A percentile compares a stretch with the other conserved stretches of the same genome.
Conservation (phyloP, 2,329 filamentous ascomycete species). For the Fusarium dimerum region DNA sequence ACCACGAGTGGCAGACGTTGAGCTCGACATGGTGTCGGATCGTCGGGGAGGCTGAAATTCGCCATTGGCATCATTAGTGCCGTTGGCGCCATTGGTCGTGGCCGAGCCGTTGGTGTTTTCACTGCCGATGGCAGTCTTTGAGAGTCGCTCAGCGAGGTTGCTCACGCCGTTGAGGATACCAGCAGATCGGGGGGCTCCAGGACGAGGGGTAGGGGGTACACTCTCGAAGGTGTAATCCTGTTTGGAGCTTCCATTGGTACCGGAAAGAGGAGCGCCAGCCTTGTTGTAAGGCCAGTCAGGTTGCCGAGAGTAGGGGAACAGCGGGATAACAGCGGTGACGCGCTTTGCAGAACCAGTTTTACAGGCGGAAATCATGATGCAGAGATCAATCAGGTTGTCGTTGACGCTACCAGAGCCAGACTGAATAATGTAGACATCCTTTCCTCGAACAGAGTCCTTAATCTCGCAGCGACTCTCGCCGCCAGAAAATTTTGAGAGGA, state of each 20-base stretch:
- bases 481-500: slow-evolving; percentile 89
- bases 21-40: slow-evolving; percentile 38
- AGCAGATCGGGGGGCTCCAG: slow-evolving; percentile 66
- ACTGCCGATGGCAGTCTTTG: slow-evolving; percentile 62
- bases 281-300: slow-evolving; percentile 98
- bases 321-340: slow-evolving; percentile 89
- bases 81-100: slow-evolving; percentile 26
- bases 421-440: slow-evolving; percentile 99
- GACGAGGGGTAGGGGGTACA: slow-evolving; percentile 81
- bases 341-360: slow-evolving; percentile 89
- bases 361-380: slow-evolving; percentile 98
- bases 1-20: slow-evolving; percentile 36
- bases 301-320: slow-evolving; percentile 96
- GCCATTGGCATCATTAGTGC: slow-evolving; percentile 24
- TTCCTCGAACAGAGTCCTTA: slow-evolving; percentile 91
- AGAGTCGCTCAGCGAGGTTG: slow-evolving; percentile 69
- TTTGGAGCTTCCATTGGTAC: slow-evolving; percentile 49
- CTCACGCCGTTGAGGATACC: slow-evolving; percentile 69
- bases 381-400: slow-evolving; percentile 92
- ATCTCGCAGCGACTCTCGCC: slow-evolving; percentile 96
- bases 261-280: slow-evolving; percentile 81
- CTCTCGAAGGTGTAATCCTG: slow-evolving; percentile 87
- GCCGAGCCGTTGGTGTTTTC: slow-evolving; percentile 22
- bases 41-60: slow-evolving; percentile 36
- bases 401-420: slow-evolving; percentile 92